Conservation (phyloP, 768 basidiomycete species). For the Lentinus tigrinus region DNA sequence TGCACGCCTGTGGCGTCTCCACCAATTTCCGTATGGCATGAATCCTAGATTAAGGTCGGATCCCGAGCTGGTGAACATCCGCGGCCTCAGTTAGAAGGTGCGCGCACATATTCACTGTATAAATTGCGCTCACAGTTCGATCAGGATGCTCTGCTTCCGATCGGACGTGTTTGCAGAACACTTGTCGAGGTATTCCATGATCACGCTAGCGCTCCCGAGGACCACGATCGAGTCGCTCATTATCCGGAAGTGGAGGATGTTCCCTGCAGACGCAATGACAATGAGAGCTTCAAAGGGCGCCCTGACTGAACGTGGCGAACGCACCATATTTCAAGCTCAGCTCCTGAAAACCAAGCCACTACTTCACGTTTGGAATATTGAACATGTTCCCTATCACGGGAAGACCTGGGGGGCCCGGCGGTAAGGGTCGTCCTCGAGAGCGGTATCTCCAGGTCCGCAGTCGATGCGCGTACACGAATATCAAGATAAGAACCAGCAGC, state of each 20-base stretch:
- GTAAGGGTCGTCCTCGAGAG: background rate
- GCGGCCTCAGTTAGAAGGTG: background rate
- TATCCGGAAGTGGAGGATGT: conserved; percentile 14
- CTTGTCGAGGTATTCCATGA: conserved; percentile 16
- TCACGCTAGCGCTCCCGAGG: background rate
- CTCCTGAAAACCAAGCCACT: background rate
- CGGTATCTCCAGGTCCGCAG: background rate
- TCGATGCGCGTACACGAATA: background rate
- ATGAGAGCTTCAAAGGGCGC: background rate
- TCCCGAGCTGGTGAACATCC: background rate
- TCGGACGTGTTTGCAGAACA: conserved; percentile 18
- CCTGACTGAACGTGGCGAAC: background rate
- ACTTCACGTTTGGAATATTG: background rate
- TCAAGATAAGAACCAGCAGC: background rate
- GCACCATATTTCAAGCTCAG: background rate
- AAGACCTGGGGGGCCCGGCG: background rate
- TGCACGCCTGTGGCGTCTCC: conserved; percentile 3
- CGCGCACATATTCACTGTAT: background rate
- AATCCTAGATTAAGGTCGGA: background rate
- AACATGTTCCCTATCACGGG: background rate
- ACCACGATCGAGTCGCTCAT: conserved; percentile 9
- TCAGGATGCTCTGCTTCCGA: conserved; percentile 11
- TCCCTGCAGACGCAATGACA: conserved; percentile 10
- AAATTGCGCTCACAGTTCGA: conserved; percentile 14
- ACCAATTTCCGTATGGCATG: conserved; percentile 6